These are phyloP conservation scores for Verticillium alfalfae DNA, from an alignment of 2,329 filamentous ascomycete genomes.

Conservation along the genomic window DNA sequence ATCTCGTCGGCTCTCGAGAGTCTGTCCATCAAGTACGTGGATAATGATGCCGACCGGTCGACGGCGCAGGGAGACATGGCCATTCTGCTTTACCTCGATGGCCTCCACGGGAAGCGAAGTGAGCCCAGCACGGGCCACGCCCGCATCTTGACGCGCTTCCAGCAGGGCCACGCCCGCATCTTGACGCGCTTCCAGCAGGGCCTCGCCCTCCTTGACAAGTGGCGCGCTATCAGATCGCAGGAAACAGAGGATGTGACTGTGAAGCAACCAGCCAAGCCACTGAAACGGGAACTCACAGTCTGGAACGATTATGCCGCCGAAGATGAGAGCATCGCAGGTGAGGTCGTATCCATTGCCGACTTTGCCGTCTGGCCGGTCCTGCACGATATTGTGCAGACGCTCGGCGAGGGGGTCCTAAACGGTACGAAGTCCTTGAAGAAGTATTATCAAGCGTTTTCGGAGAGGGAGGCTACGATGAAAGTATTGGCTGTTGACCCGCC, in stretches of 20 bases:
- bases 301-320: slow-evolving; percentile 35
- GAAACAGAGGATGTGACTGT: slow-evolving; percentile 5
- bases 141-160: slow-evolving; percentile 32
- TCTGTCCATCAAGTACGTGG: slow-evolving; percentile 42
- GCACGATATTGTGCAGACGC: slow-evolving; percentile 33
- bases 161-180: slow-evolving; percentile 26
- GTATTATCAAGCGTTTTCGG: slow-evolving; percentile 29
- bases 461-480: slow-evolving; percentile 14
- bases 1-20: slow-evolving; percentile 11
- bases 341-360: slow-evolving; percentile 39
- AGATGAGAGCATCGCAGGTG: slow-evolving; percentile 40
- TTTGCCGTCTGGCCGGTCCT: slow-evolving; percentile 54
- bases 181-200: slow-evolving; percentile 37
- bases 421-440: slow-evolving; percentile 21
- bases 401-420: slow-evolving; percentile 22
- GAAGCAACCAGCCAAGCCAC: slow-evolving; percentile 10
- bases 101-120: slow-evolving; percentile 34
- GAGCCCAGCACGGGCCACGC: slow-evolving; percentile 20
- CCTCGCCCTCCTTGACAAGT: slow-evolving; percentile 28
- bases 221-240: slow-evolving; percentile 14
- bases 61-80: slow-evolving; percentile 42
- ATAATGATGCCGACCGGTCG: slow-evolving; percentile 45
- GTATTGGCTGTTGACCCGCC: slow-evolving; percentile 7
- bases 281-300: slow-evolving; percentile 25
- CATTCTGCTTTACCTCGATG: slow-evolving; percentile 57